Conservation (phyloP, 1,284 basidiomycete genomes). For the Sanguinoderma infundibulare region DNA sequence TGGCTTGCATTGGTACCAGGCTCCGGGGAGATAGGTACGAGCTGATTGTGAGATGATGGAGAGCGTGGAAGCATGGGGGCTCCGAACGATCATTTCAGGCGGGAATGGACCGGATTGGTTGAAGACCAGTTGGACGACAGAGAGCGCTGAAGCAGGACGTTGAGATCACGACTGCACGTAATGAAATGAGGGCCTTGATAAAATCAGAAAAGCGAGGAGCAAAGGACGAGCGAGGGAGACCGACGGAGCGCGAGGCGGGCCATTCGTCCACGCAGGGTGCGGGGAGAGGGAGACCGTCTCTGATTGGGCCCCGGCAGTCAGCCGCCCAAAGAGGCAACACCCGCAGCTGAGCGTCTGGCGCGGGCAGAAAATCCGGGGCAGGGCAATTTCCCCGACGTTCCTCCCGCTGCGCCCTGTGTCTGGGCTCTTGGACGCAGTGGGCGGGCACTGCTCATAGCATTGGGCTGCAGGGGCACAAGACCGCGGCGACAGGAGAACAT, state of each 20-base stretch:
- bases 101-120: slow-evolving; percentile 14
- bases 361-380: slow-evolving; percentile 26
- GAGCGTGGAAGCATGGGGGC: not conserved
- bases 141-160: not conserved
- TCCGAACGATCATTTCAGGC: slow-evolving; percentile 3
- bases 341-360: slow-evolving; percentile 22
- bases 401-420: slow-evolving; percentile 8
- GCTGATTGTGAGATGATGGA: slow-evolving; percentile 13
- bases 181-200: not conserved
- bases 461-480: not conserved
- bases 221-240: not conserved
- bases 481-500: slow-evolving; percentile 1
- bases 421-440: slow-evolving; percentile 2
- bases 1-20: not conserved
- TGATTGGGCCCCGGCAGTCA: not conserved
- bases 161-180: not conserved
- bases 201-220: not conserved
- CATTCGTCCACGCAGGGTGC: slow-evolving; percentile 2
- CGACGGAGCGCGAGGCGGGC: slow-evolving; percentile 3
- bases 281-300: slow-evolving; percentile 1
- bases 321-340: slow-evolving; percentile 14
- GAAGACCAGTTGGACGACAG: slow-evolving; percentile 3
- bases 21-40: slow-evolving; percentile 9
- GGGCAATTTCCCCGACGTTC: slow-evolving; percentile 20
- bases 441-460: slow-evolving; percentile 5